These are phyloP conservation scores for Viola pubescens DNA, from an alignment of 441 rosid genomes.

Conservation along the genomic window DNA sequence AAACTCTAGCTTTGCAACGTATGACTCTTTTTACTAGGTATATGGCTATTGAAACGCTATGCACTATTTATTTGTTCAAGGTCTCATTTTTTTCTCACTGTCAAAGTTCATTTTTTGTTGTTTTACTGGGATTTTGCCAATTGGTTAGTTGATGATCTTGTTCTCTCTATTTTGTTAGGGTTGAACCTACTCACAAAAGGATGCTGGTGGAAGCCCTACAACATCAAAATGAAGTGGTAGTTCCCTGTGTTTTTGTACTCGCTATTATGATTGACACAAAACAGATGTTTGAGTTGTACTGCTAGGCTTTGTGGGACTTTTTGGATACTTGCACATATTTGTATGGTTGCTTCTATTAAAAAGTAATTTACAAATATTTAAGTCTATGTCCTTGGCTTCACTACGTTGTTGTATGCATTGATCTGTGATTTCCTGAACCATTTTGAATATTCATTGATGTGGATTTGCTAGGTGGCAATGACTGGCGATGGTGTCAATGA, in stretches of 20 bases:
- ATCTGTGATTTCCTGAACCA: constrained; percentile 8
- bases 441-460: constrained; percentile 7
- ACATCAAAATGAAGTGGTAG: constrained; percentile 98
- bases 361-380: no score
- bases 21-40: constrained; percentile 93
- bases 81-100: not conserved
- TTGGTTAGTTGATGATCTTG: constrained; percentile 19
- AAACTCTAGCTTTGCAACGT: constrained; percentile 73
- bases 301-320: not conserved
- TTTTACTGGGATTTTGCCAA: constrained; percentile 1
- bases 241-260: not conserved
- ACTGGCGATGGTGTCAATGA: constrained; percentile 99
- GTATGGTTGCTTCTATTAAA: no score
- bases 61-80: no score
- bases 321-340: not conserved
- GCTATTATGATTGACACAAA: no score
- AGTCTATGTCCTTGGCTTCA: no score
- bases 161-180: constrained; percentile 42
- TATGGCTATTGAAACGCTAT: not conserved
- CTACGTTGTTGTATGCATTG: not conserved
- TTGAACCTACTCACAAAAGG: constrained; percentile 95
- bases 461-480: constrained; percentile 81
- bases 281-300: no score
- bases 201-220: constrained; percentile 97
- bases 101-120: not conserved